These are phyloP conservation scores for Schizophyllum amplum DNA, from an alignment of 1,284 basidiomycete species.

Conservation along the genomic window DNA sequence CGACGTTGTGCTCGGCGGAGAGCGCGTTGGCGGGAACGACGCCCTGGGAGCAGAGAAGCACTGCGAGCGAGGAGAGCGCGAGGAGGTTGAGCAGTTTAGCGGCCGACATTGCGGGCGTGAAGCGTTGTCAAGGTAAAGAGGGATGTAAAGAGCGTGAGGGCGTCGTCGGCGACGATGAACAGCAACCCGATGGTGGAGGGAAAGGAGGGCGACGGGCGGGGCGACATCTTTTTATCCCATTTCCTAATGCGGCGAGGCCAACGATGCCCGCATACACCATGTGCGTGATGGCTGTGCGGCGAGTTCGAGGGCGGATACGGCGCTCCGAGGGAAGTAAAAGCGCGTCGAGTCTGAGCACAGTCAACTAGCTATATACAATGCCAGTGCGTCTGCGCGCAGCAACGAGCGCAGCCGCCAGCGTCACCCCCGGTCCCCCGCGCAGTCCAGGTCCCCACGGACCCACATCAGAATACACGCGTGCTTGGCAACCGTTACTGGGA, in stretches of 20 bases:
- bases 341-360: too few relatives aligned
- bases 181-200: constrained; percentile 12
- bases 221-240: not conserved
- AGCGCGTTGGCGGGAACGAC: constrained; percentile 43
- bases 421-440: too few relatives aligned
- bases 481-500: not conserved
- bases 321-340: too few relatives aligned
- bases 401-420: too few relatives aligned
- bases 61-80: constrained; percentile 46
- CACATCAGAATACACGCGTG: too few relatives aligned
- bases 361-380: too few relatives aligned
- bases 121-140: constrained; percentile 2
- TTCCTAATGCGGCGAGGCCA: not conserved
- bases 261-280: not conserved
- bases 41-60: constrained; percentile 44
- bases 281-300: too few relatives aligned
- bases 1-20: constrained; percentile 32
- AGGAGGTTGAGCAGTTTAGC: constrained; percentile 57
- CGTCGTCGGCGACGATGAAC: constrained; percentile 3
- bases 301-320: too few relatives aligned
- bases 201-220: constrained; percentile 20
- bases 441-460: too few relatives aligned
- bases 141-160: constrained; percentile 3
- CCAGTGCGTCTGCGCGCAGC: too few relatives aligned
- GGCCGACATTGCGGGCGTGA: constrained; percentile 23